A percentile compares a stretch with the other conserved stretches of the same genome.
Evolutionary conservation across 1,139 yeast genomes (phyloP).

Genomic region (Diutina neorugosa): DNA sequence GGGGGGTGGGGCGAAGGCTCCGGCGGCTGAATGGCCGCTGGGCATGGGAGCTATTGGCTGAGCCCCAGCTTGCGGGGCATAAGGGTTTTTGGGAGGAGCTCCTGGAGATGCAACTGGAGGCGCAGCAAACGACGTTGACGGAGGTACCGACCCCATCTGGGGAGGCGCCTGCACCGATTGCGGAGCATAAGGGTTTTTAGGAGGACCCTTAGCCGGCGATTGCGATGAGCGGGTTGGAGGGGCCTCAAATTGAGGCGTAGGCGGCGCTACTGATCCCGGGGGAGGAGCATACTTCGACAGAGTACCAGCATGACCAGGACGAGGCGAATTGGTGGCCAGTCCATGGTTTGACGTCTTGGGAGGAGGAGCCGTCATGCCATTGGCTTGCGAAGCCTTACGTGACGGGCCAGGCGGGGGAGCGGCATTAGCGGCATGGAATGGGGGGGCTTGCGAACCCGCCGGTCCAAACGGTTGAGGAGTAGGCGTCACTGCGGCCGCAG

Average conservation of each 20-base stretch:
- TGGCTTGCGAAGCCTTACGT: neutral
- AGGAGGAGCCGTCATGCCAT: neutral
- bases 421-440: neutral
- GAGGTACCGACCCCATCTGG: neutral
- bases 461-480: neutral
- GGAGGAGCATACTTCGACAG: slow-evolving; percentile 1
- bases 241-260: neutral
- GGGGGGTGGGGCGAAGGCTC: slow-evolving; percentile 3
- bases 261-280: slow-evolving; percentile 2
- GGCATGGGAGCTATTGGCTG: neutral
- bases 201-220: neutral
- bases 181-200: slow-evolving; percentile 3
- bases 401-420: slow-evolving; percentile 1
- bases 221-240: neutral
- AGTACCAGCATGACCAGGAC: neutral
- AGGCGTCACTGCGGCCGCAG: slow-evolving; percentile 25
- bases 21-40: neutral
- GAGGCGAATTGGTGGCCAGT: neutral
- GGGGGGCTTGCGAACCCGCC: neutral
- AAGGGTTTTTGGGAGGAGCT: neutral
- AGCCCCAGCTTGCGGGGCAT: neutral
- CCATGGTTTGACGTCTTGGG: neutral
- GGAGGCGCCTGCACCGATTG: neutral
- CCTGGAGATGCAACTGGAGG: slow-evolving; percentile 6
- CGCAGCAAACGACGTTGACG: slow-evolving; percentile 6